Evolutionary conservation across 2,329 filamentous ascomycete genomes (phyloP).

Genomic region (Davidsoniella eucalypti): DNA sequence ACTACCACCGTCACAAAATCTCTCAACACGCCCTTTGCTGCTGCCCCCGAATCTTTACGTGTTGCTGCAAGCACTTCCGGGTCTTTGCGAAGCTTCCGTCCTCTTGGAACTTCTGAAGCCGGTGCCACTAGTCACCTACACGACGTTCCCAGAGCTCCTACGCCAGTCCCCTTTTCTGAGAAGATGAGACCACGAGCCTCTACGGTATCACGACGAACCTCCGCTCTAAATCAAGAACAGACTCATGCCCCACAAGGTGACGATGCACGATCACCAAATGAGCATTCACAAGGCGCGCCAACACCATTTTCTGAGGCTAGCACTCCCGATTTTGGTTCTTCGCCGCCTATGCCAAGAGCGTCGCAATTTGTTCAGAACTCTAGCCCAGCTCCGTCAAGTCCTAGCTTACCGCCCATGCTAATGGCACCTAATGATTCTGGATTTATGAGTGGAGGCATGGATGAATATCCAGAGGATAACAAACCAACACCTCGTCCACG

Average conservation of each 20-base stretch:
- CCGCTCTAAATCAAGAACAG: slow-evolving; percentile 36
- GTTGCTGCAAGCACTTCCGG: slow-evolving; percentile 85
- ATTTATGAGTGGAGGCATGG: slow-evolving; percentile 65
- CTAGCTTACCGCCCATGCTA: slow-evolving; percentile 49
- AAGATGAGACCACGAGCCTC: slow-evolving; percentile 8
- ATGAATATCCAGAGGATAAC: slow-evolving; percentile 41
- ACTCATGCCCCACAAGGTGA: slow-evolving; percentile 29
- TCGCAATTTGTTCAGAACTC: slow-evolving; percentile 33
- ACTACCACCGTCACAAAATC: slow-evolving; percentile 56
- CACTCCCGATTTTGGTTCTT: slow-evolving; percentile 72
- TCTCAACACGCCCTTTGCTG: slow-evolving; percentile 55
- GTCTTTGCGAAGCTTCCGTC: slow-evolving; percentile 70
- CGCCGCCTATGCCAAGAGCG: slow-evolving; percentile 61
- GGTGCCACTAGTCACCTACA: slow-evolving; percentile 40
- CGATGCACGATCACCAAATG: slow-evolving; percentile 36
- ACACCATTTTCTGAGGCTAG: slow-evolving; percentile 46
- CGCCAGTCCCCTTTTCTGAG: slow-evolving; percentile 42
- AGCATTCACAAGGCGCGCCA: slow-evolving; percentile 30
- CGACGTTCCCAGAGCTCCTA: slow-evolving; percentile 59
- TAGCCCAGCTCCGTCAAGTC: slow-evolving; percentile 63
- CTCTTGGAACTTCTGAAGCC: slow-evolving; percentile 39
- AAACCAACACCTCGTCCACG: slow-evolving; percentile 6
- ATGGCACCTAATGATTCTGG: slow-evolving; percentile 57
- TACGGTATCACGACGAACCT: slow-evolving; percentile 41
- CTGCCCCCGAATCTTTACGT: slow-evolving; percentile 61